Base-by-base conservation (phyloP, 306 rosid species). In the Casuarina cunninghamiana region DNA sequence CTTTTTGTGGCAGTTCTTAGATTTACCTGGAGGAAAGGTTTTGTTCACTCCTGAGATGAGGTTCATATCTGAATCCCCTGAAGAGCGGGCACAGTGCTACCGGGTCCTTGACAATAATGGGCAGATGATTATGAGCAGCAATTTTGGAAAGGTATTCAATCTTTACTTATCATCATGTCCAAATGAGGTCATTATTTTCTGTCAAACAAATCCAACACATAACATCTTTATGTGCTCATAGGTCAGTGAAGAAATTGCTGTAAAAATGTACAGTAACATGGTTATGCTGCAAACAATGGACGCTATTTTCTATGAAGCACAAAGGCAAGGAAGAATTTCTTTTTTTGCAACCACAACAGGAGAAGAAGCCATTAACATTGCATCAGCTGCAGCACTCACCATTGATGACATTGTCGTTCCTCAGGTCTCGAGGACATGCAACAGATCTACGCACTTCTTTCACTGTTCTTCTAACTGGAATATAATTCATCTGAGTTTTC, bases 241-340 rank as follows among this genome's bases (percentile, higher is more conserved):
- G 98, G 90, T 90, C n/a, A 80, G 80, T 72, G 55, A 85, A 81
- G 90, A 90, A 43, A 74, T 85, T 45, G 96, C 94, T 71, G 57
- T 83, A 48, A 90, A 90, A 81, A 90, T 94, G 89, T 94, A 94
- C 84, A 69, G 61, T 35, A 77, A 86, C 70, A 94, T 94, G 97
- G 93, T 88, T 77, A 84, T 93, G 5, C 94, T 91, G 21, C 98
- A 89, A 80, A 87, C 85, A 16, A 92, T 94, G 97, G 98, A 94
- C 79, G 87, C 85, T 69, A 79, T 94, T 77, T 92, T 91, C 88
- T 92, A 91, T 71, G 98, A 92, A 84, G 93, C 91, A 39, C 98
- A 94, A 83, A 88, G 98, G 81, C 98, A 94, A 84, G 98, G 98
- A 12, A 90, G 98, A 77, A 87, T 94, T 61, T 94, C 98, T 5